Evolutionary conservation across 441 rosid species (phyloP), one percentile per base, ranked within the genome.

Genomic region (Bruguiera hainesii): DNA sequence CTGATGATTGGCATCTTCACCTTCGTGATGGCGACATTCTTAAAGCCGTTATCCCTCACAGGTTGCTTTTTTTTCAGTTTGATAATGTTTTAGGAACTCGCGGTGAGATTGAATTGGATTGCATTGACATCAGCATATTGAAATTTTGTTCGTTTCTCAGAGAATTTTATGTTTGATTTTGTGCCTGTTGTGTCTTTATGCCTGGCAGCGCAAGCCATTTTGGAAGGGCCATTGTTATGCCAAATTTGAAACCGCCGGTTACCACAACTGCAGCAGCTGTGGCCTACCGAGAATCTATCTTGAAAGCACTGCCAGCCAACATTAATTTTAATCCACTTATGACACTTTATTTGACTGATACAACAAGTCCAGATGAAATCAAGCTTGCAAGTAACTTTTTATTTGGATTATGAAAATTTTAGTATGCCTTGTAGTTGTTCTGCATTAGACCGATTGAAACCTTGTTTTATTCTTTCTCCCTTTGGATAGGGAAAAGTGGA

Each of bases 1-100:
- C 93, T 15, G 95, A 91, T 75, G 96, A 91, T 72, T 89, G 98
- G 98, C 98, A 91, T 83, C 96, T 91, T 82, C 96, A 91, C 76
- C 91, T 91, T 49, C 93, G 98, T 7, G 93, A 91, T 1, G 88
- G 82, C 1, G 87, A 83, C 33, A 87, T 91, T 72, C 91, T 89
- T 61, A 68, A 88, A 55, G 96, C 83, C 64, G 90, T 91, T 72
- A 85, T 78, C 37, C 81, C 88, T 51, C 95, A 89, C 85, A 91
- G 98, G 95, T 89, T 31, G 35, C n/a, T 6, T 31, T 10, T 37
- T 31, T 39, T 39, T 39, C 48, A 39, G 16, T 39, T 39, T 16
- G 48, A 39, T 39, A 39, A 39, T 11, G 16, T 39, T 16, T 10
- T 11, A 13, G 18, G 48, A 39, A 39, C 48, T 39, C 3, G 0